phyloP scores from a whole-genome alignment of 352 stramenopile species.

The Bremia lactucae region DNA sequence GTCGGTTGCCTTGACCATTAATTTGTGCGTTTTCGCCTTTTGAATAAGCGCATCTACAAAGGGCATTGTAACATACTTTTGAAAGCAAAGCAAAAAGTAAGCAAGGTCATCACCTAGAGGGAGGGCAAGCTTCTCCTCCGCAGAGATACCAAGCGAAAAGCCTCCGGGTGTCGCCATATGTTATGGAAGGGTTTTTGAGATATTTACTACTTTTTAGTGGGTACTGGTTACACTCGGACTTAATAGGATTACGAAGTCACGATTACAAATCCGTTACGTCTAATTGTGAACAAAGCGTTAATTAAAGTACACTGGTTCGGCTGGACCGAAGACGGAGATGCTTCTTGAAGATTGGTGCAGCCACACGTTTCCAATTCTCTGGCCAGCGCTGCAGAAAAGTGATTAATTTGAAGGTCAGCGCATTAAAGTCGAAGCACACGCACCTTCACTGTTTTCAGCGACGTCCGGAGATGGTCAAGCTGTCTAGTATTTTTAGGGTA shows the following conservation, averaged over 20 bases:
- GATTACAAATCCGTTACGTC: too few species aligned
- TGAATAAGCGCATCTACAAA: conserved; percentile 33
- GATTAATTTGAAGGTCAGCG: not conserved
- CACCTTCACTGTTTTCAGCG: conserved; percentile 56
- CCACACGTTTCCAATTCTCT: conserved; percentile 60
- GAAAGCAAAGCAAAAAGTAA: not conserved
- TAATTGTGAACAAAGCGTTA: too few species aligned
- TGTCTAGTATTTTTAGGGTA: conserved; percentile 37
- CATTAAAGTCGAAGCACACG: conserved; percentile 16
- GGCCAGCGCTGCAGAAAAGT: conserved; percentile 47
- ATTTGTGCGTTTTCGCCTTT: conserved; percentile 29
- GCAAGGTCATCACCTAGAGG: conserved; percentile 27
- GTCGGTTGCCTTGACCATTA: conserved; percentile 3
- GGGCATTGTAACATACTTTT: not conserved
- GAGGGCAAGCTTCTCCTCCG: conserved; percentile 46
- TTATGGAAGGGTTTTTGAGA: conserved; percentile 9
- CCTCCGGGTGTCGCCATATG: conserved; percentile 13
- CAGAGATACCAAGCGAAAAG: conserved; percentile 40
- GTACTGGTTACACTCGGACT: too few species aligned
- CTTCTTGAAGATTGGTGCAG: conserved; percentile 49
- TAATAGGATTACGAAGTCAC: too few species aligned
- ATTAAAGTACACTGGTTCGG: too few species aligned
- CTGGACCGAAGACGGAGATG: conserved; percentile 29
- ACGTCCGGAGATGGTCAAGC: conserved; percentile 34
- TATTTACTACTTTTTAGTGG: too few species aligned